These are phyloP conservation scores for Cytospora chrysosperma DNA, from an alignment of 2,329 filamentous ascomycete species.

Conservation along the genomic window DNA sequence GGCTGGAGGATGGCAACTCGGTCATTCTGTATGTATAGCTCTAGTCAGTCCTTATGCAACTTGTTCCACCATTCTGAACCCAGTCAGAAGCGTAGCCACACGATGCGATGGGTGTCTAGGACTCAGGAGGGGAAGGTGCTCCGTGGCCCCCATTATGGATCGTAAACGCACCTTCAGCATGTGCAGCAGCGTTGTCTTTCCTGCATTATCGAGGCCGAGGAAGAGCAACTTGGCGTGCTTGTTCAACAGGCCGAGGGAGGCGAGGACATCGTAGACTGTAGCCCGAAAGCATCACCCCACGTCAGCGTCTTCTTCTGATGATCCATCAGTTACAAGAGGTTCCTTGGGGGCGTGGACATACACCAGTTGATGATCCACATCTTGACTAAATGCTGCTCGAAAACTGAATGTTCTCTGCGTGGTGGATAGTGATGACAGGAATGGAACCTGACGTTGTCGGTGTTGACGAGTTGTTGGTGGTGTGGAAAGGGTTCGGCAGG, in stretches of 20 bases:
- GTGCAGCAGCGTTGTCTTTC: constrained; percentile 90
- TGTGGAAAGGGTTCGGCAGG: not conserved
- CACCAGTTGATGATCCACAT: constrained; percentile 99
- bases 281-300: constrained; percentile 16
- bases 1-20: constrained; percentile 88
- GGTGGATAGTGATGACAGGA: not conserved
- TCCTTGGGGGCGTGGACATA: constrained; percentile 49
- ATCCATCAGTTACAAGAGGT: not conserved
- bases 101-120: not conserved
- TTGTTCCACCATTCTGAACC: no score
- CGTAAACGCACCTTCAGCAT: constrained; percentile 80
- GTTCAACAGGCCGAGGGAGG: constrained; percentile 84
- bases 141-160: not conserved
- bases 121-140: not conserved
- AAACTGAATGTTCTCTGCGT: not conserved
- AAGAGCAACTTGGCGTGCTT: constrained; percentile 96
- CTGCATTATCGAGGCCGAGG: constrained; percentile 89
- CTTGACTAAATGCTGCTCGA: constrained; percentile 34
- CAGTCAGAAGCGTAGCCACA: not conserved
- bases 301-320: constrained; percentile 30
- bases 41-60: constrained; percentile 20
- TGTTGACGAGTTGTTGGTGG: constrained; percentile 7
- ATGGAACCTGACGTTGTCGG: not conserved
- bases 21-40: constrained; percentile 64
- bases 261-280: constrained; percentile 85